phyloP scores from a whole-genome alignment of 2,329 filamentous ascomycete species.

The Diplodia intermedia region DNA sequence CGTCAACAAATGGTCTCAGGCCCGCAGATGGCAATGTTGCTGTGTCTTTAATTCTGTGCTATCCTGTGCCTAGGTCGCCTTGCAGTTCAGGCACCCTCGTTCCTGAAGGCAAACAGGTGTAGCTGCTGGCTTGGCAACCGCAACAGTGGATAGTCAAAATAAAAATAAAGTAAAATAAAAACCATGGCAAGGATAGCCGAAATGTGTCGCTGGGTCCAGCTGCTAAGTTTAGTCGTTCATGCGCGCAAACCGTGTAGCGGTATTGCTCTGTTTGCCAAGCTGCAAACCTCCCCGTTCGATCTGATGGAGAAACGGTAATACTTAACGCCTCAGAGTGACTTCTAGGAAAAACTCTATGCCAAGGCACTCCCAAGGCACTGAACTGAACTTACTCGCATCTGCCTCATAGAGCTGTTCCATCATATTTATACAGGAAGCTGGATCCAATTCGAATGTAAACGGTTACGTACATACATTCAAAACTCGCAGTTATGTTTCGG shows the following conservation, averaged over 20 bases:
- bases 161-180: too few relatives aligned
- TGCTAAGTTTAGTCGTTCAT: not conserved
- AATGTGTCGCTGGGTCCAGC: not conserved
- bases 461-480: too few relatives aligned
- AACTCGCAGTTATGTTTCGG: too few relatives aligned
- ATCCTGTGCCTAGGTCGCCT: too few relatives aligned
- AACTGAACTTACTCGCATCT: too few relatives aligned
- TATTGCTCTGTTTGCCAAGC: not conserved
- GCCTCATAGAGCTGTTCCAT: too few relatives aligned
- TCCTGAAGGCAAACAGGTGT: not conserved
- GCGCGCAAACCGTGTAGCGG: not conserved
- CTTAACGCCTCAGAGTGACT: too few relatives aligned
- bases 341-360: too few relatives aligned
- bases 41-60: not conserved
- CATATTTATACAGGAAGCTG: too few relatives aligned
- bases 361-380: not conserved
- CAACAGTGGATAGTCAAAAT: not conserved
- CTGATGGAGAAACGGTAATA: too few relatives aligned
- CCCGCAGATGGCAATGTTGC: not conserved
- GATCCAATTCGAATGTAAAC: too few relatives aligned
- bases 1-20: not conserved
- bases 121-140: not conserved
- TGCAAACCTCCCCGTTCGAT: not conserved
- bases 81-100: not conserved
- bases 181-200: not conserved